A percentile compares a stretch with the other conserved stretches of the same genome.
Conservation (phyloP, 108 stramenopile genomes). For the Fragilaria crotonensis region DNA sequence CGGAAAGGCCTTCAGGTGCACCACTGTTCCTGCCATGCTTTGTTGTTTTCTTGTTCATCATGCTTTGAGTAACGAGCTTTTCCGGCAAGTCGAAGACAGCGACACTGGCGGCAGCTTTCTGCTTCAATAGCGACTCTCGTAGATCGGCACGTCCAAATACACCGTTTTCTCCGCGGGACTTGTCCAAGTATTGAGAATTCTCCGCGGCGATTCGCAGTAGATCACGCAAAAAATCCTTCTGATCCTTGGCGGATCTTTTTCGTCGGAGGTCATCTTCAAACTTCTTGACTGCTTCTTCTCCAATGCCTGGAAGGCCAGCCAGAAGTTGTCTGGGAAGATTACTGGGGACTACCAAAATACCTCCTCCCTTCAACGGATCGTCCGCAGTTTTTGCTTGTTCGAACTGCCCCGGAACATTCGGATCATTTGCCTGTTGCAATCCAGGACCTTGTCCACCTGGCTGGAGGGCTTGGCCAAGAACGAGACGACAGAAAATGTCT, state of each 20-base stretch:
- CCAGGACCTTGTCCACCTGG: constrained; percentile 85
- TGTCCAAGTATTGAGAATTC: constrained; percentile 20
- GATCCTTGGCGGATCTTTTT: constrained; percentile 81
- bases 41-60: constrained; percentile 39
- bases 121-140: constrained; percentile 57
- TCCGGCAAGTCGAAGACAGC: constrained; percentile 58
- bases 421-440: constrained; percentile 42
- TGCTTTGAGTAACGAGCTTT: constrained; percentile 61
- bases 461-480: constrained; percentile 72
- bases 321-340: constrained; percentile 68
- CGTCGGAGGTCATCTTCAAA: constrained; percentile 47
- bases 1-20: neutral
- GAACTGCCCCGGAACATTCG: constrained; percentile 23
- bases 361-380: constrained; percentile 75
- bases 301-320: constrained; percentile 54
- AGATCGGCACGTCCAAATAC: constrained; percentile 53
- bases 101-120: constrained; percentile 16
- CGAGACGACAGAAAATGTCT: constrained; percentile 81
- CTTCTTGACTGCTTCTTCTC: constrained; percentile 36
- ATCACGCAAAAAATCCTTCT: constrained; percentile 77
- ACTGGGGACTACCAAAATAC: constrained; percentile 59
- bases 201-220: constrained; percentile 70
- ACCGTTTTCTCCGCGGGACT: constrained; percentile 22
- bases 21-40: no score
- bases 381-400: constrained; percentile 77